Evolutionary conservation across 352 stramenopile genomes (phyloP).

Genomic region (Pythium vanterpoolii): DNA sequence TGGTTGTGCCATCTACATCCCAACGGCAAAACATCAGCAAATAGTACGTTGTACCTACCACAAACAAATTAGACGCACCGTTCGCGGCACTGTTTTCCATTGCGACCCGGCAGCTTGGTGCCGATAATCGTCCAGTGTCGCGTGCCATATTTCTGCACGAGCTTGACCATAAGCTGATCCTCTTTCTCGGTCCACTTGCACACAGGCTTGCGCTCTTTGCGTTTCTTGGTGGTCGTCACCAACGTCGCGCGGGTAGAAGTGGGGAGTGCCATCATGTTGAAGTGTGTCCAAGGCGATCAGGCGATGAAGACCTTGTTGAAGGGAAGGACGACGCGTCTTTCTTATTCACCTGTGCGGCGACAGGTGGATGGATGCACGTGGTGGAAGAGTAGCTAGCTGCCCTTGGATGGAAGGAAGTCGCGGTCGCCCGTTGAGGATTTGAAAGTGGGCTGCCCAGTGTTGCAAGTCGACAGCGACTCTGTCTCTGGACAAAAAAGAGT

Average conservation of each 20-base stretch:
- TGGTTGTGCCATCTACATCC: constrained; percentile 92
- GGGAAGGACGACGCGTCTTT: neutral
- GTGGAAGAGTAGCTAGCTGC: neutral
- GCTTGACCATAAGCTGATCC: constrained; percentile 84
- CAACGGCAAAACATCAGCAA: neutral
- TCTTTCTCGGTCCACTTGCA: constrained; percentile 89
- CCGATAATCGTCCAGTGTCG: constrained; percentile 98
- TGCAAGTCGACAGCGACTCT: too few species aligned
- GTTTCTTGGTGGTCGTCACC: constrained; percentile 11
- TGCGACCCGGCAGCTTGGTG: constrained; percentile 92
- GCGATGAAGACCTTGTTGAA: too few species aligned
- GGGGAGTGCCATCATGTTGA: constrained; percentile 13
- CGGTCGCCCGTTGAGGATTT: constrained; percentile 26
- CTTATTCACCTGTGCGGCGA: neutral
- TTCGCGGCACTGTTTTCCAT: constrained; percentile 94
- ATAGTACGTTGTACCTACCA: too few species aligned
- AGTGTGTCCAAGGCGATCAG: neutral
- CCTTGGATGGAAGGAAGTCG: too few species aligned
- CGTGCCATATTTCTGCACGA: constrained; percentile 89
- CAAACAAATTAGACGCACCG: constrained; percentile 34
- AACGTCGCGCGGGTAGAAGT: neutral
- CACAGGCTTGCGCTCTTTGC: constrained; percentile 76
- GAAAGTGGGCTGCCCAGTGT: constrained; percentile 15
- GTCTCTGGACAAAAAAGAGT: constrained; percentile 21
- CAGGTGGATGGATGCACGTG: too few species aligned